Evolutionary conservation across 176 grass and related monocot genomes (phyloP).

Genomic region (Carex parvula): DNA sequence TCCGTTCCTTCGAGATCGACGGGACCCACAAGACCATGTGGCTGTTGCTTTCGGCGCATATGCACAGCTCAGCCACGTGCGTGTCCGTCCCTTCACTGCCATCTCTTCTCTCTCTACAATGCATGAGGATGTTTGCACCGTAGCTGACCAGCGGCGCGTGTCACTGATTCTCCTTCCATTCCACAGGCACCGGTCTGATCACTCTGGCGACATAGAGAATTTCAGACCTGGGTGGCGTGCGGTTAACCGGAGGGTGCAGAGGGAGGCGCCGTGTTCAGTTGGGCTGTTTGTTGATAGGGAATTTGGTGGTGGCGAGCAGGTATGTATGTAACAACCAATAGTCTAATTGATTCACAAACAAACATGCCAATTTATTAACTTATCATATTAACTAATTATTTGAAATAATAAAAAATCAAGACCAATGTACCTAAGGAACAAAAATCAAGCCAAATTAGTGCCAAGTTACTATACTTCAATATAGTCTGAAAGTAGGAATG

Average conservation of each 20-base stretch:
- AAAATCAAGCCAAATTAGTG: neutral
- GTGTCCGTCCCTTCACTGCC: constrained; percentile 60
- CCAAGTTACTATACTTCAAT: neutral
- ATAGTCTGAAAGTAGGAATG: no score
- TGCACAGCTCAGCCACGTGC: constrained; percentile 62
- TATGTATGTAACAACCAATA: neutral
- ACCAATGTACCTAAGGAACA: neutral
- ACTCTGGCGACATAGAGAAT: constrained; percentile 45
- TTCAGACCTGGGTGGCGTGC: constrained; percentile 56
- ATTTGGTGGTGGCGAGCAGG: constrained; percentile 63
- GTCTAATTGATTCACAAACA: no score
- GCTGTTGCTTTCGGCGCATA: constrained; percentile 73
- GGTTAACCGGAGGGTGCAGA: constrained; percentile 55
- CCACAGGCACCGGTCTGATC: constrained; percentile 40
- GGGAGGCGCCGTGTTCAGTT: constrained; percentile 70
- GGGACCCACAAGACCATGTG: constrained; percentile 43
- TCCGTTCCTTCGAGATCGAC: constrained; percentile 36
- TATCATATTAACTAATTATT: neutral
- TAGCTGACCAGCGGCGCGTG: constrained; percentile 71
- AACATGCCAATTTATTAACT: neutral
- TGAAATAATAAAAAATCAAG: neutral
- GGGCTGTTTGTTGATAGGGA: constrained; percentile 67
- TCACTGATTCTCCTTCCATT: constrained; percentile 69
- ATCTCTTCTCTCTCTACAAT: constrained; percentile 77
- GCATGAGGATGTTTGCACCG: constrained; percentile 67